These are phyloP conservation scores for Rickenella mellea DNA, from an alignment of 768 basidiomycete genomes.

Conservation along the genomic window DNA sequence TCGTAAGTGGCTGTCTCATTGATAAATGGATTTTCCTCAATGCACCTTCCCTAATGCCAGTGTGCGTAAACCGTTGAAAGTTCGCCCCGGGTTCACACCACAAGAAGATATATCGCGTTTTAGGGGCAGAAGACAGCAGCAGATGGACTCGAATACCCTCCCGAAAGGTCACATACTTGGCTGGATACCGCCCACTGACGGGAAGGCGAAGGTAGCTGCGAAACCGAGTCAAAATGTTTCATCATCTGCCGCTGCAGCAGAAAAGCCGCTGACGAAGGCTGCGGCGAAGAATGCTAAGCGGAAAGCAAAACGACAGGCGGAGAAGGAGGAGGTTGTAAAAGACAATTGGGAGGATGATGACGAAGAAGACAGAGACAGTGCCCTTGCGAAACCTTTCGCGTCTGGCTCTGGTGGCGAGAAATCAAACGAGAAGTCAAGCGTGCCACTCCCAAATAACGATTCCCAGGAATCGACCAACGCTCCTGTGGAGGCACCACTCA, in stretches of 20 bases:
- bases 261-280: slow-evolving; percentile 34
- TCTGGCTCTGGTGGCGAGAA: no score
- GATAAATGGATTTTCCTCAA: background rate
- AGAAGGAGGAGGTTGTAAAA: slow-evolving; percentile 47
- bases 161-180: slow-evolving; percentile 80
- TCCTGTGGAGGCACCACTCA: no score
- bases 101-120: slow-evolving; percentile 91
- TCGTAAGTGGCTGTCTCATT: slow-evolving; percentile 43
- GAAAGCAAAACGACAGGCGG: slow-evolving; percentile 68
- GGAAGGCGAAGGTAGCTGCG: slow-evolving; percentile 14
- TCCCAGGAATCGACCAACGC: no score
- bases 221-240: slow-evolving; percentile 7
- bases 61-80: slow-evolving; percentile 78
- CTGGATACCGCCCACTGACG: slow-evolving; percentile 56
- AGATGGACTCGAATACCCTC: slow-evolving; percentile 52
- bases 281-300: slow-evolving; percentile 77
- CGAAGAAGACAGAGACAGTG: slow-evolving; percentile 31
- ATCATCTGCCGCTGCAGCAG: slow-evolving; percentile 15
- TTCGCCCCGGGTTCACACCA: slow-evolving; percentile 88
- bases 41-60: slow-evolving; percentile 29
- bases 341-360: slow-evolving; percentile 78
- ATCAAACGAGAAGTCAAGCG: no score
- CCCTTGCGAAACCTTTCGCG: no score
- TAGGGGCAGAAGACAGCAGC: slow-evolving; percentile 65
- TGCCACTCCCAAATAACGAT: no score